Evolutionary conservation across 2,329 filamentous ascomycete species (phyloP), one percentile per base, ranked within the genome.

Genomic region (Claviceps purpurea): DNA sequence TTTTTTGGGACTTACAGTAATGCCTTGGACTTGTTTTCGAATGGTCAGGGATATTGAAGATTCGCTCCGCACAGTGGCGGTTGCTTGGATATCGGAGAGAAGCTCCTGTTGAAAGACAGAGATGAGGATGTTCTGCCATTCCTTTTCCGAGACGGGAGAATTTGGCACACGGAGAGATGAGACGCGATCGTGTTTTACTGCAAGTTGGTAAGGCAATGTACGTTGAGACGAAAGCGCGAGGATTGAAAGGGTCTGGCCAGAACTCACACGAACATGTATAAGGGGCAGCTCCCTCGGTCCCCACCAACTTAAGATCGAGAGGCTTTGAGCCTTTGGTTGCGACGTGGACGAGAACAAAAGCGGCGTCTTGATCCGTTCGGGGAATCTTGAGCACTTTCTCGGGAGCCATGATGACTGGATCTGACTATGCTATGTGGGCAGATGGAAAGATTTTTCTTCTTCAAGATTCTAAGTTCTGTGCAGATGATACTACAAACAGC

Each of bases 301-400:
- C 85, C 38, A 84, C 72, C 34, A 89, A 65, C 62, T 80, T 81
- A 47, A 87, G 65, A 64, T 88, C 82, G 34, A 89, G 68, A 1
- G 75, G 73, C 53, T 72, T 73, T 39, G 70, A 67, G 40, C 70
- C 71, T 52, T 65, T 73, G 22, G 75, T 68, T 2, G 71, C 70
- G 52, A 82, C 75, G 59, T 85, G 75, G 18, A 86, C 62, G 22
- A 89, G 72, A 34, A 87, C 73, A 56, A 76, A 81, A 16, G 71
- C 66, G 47, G 71, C 69, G 46, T 74, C 68, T 52, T 70, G 67
- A 53, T 77, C 76, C 43, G 75, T 75, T 58, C 81, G 74, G 54
- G 75, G 70, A 56, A 88, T 70, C 55, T 78, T 77, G 51, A 87
- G 67, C 54, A 87, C 71, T 50, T 57, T 59, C 39, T 47, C 49